Base-by-base conservation (phyloP, 106 monocot genomes). In the Agapanthus africanus region DNA sequence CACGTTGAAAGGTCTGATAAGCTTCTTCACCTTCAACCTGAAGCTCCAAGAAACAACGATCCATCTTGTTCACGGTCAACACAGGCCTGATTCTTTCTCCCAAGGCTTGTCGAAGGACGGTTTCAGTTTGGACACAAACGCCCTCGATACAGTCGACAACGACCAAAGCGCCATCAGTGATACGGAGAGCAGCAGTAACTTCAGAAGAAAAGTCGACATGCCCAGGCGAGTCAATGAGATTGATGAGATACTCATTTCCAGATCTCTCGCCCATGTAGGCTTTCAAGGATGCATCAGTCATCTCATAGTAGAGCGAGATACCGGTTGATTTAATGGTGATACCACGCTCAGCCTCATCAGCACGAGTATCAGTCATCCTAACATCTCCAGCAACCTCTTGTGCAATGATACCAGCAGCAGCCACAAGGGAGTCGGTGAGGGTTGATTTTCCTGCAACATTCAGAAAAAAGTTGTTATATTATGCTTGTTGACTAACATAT, bases 11-110 rank as follows among this genome's bases (percentile, higher is more conserved):
- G 10, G 80, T 80, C 70, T 84, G 84, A 40, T 84, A 84, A 0
- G 84, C 84, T 28, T 84, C 84, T 57, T 84, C 84, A 14, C 84
- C 84, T 13, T 80, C 80, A 54, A 83, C 79, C 41, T 77, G 76
- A 28, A 77, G 70, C 59, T 78, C 78, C 21, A 78, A 61, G 44
- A 78, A 78, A 34, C 78, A 72, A 14, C 78, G 54, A 31, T 78
- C 78, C 78, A 78, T 78, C 59, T 78, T 78, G 46, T 78, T 78
- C 33, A 78, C 72, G 36, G 78, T 78, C 46, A 78, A 46, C 1
- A 78, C 78, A 47, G 78, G 78, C 57, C 78, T 66, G 28, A 78
- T 78, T 38, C 73, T 73, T 39, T 69, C 73, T 25, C 78, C 72
- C n/a, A 72, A 32, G 7, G 73, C 76, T 59, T 72, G 76, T 10